phyloP scores from a whole-genome alignment of 164 flowering plant species.

The Buxus sempervirens region DNA sequence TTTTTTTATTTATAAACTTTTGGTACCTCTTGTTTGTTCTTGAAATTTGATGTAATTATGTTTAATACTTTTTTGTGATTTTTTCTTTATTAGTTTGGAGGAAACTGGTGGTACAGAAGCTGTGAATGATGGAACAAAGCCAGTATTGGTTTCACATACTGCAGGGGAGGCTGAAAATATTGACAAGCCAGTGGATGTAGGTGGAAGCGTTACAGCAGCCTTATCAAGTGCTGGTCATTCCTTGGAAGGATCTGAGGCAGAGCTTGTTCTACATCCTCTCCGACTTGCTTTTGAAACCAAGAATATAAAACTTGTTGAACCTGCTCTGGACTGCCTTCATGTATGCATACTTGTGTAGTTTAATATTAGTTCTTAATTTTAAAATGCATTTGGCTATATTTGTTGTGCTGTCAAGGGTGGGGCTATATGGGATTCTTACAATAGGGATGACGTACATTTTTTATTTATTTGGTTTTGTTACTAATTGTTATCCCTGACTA shows the following conservation, averaged over 20 bases:
- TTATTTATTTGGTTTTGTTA: neutral
- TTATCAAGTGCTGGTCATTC: conserved; percentile 79
- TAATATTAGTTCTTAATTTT: neutral
- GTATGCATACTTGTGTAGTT: conserved; percentile 38
- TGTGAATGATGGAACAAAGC: conserved; percentile 24
- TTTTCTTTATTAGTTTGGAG: conserved; percentile 22
- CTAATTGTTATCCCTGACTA: conserved; percentile 1
- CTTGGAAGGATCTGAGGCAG: conserved; percentile 67
- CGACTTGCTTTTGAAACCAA: conserved; percentile 91
- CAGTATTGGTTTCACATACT: conserved; percentile 27
- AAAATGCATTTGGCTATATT: neutral
- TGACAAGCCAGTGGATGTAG: conserved; percentile 23
- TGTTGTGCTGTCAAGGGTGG: neutral
- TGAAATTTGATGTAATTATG: neutral
- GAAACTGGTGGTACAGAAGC: conserved; percentile 37
- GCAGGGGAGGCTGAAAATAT: conserved; percentile 25
- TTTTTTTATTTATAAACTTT: neutral
- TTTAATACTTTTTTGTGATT: conserved; percentile 4
- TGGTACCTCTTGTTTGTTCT: neutral
- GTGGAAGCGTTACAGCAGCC: conserved; percentile 43
- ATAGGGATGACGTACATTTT: neutral
- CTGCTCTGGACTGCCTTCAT: conserved; percentile 97
- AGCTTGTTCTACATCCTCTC: conserved; percentile 86
- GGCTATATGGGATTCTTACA: neutral
- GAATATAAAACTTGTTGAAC: conserved; percentile 74